phyloP scores from a whole-genome alignment of 2,329 filamentous ascomycete species.

The Aspergillus uvarum region DNA sequence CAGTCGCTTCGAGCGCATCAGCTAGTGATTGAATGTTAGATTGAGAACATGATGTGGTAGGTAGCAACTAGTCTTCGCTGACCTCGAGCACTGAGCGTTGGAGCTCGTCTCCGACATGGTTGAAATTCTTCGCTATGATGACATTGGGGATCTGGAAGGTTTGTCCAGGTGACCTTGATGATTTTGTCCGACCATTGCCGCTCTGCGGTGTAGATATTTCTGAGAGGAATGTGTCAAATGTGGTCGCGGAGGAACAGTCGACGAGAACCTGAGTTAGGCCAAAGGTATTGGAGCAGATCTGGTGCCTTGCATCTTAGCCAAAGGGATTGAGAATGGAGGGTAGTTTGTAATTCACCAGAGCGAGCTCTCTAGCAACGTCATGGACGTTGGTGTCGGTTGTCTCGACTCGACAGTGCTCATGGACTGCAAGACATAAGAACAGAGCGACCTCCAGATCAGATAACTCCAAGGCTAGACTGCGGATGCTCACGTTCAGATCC shows the following conservation, averaged over 20 bases:
- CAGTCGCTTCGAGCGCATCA: conserved; percentile 76
- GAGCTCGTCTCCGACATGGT: conserved; percentile 69
- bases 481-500: conserved; percentile 44
- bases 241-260: conserved; percentile 70
- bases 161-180: background rate
- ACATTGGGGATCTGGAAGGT: conserved; percentile 71
- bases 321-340: background rate
- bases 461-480: conserved; percentile 71
- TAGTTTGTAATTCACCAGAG: conserved; percentile 53
- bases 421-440: conserved; percentile 74
- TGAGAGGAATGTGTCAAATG: conserved; percentile 76
- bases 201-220: conserved; percentile 57
- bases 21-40: conserved; percentile 50
- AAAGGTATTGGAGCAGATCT: conserved; percentile 71
- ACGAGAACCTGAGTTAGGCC: conserved; percentile 68
- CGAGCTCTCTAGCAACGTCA: conserved; percentile 71
- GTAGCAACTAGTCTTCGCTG: conserved; percentile 2
- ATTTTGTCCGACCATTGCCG: background rate
- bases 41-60: background rate
- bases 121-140: conserved; percentile 76
- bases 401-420: conserved; percentile 87
- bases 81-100: conserved; percentile 76
- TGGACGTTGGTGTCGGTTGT: conserved; percentile 63
- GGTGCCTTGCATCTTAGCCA: conserved; percentile 2
- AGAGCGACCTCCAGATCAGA: conserved; percentile 86